These are phyloP conservation scores for Gnomoniopsis sp. DNA, from an alignment of 2,329 filamentous ascomycete genomes.

Conservation along the genomic window DNA sequence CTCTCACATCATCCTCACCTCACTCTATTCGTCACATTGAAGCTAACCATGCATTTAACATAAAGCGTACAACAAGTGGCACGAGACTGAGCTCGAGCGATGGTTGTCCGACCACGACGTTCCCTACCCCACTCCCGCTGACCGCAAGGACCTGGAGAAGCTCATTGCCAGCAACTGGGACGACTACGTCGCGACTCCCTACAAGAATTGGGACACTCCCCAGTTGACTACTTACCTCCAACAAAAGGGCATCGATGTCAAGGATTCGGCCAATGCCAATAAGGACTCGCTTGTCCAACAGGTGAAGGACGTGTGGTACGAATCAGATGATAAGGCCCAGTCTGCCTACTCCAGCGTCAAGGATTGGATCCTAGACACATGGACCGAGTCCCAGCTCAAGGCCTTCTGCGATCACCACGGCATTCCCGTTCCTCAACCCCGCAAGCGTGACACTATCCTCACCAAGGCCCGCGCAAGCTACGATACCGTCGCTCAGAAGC, in stretches of 20 bases:
- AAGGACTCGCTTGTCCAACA: slow-evolving; percentile 66
- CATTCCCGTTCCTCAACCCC: slow-evolving; percentile 84
- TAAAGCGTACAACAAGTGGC: slow-evolving; percentile 96
- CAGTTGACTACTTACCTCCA: slow-evolving; percentile 67
- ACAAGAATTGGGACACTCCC: slow-evolving; percentile 71
- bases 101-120: slow-evolving; percentile 94
- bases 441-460: slow-evolving; percentile 78
- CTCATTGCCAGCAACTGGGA: slow-evolving; percentile 92
- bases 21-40: not conserved
- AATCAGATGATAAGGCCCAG: slow-evolving; percentile 73
- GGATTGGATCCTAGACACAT: slow-evolving; percentile 94
- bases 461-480: slow-evolving; percentile 78
- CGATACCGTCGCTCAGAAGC: slow-evolving; percentile 69
- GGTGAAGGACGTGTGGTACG: slow-evolving; percentile 72
- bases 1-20: slow-evolving; percentile 4
- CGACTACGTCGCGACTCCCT: slow-evolving; percentile 67
- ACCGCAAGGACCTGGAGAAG: slow-evolving; percentile 91
- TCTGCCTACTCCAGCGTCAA: slow-evolving; percentile 69
- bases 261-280: slow-evolving; percentile 63
- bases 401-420: slow-evolving; percentile 84
- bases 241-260: slow-evolving; percentile 66
- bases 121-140: slow-evolving; percentile 83
- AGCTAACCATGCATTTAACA: not conserved
- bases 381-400: slow-evolving; percentile 92
- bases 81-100: slow-evolving; percentile 93